Evolutionary conservation across 768 basidiomycete species (phyloP), one percentile per base, ranked within the genome.

Genomic region (Leccinum rimulosum): DNA sequence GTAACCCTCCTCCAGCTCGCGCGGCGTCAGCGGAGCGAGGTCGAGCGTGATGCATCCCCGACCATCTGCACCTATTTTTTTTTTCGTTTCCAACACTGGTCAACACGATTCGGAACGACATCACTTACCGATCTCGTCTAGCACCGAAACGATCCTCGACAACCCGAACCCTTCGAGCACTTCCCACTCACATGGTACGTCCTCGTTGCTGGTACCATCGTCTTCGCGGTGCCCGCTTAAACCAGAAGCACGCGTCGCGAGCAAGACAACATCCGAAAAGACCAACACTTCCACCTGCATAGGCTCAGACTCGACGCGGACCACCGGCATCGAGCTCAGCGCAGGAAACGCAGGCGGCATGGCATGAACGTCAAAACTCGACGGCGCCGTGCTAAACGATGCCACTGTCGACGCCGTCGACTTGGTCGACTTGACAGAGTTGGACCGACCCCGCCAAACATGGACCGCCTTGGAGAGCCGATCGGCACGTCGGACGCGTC

Each of bases 191-290:
- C 74, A 60, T 73, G 63, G 47, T 28, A 68, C 60, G 61, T 60
- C 72, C 68, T 70, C 54, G 22, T 22, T 48, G 47, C n/a, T 40
- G 9, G n/a, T 40, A n/a, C 9, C n/a, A n/a, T n/a, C 40, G 7
- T 40, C 40, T 40, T 35, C 36, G 3, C 10, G 25, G 30, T 9
- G 15, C 30, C 60, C 61, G 1, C 45, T 27, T 11, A 9, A 14
- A n/a, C 76, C 9, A 40, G 40, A 73, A 25, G 73, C 11, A 17
- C 52, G 56, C 1, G 55, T 73, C 17, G 84, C 80, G 30, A 92
- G 69, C n/a, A 93, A 64, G 51, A 90, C 68, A 33, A 93, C 57
- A 69, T 94, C 91, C 17, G 83, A 83, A 72, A 93, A 91, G 14
- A 89, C 80, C 56, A 84, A 77, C 15, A 70, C 75, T 51, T 78